Percentiles rank a stretch among this genome's conserved stretches.
Evolutionary conservation across 306 rosid genomes (phyloP).

Genomic region (Pterocarpus santalinus): DNA sequence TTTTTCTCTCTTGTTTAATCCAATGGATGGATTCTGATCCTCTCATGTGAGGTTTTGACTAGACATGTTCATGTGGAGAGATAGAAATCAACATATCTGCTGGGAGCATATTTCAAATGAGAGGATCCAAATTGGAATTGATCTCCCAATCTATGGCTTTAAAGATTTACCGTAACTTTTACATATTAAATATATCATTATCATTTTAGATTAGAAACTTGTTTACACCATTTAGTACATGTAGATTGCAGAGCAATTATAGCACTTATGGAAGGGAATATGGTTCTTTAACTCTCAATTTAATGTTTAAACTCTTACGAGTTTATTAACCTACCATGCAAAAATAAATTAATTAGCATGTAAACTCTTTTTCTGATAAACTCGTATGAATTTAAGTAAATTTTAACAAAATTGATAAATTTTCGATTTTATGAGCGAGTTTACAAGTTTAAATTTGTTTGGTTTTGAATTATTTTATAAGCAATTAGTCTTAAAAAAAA

Average conservation of each 20-base stretch:
- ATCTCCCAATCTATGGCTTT: background rate
- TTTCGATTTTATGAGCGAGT: no score
- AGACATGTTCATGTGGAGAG: background rate
- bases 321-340: no score
- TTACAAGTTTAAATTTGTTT: no score
- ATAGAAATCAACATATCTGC: background rate
- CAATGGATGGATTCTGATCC: background rate
- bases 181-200: background rate
- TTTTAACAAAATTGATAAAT: no score
- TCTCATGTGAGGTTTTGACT: background rate
- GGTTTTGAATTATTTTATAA: no score
- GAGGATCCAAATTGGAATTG: background rate
- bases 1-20: background rate
- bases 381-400: no score
- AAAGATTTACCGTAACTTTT: background rate
- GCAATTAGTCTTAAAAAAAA: no score
- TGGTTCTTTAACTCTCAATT: no score
- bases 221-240: slow-evolving; percentile 3
- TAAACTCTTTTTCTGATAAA: no score
- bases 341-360: no score
- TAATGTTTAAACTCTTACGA: no score
- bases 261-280: background rate
- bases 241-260: background rate
- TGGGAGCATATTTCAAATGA: background rate
- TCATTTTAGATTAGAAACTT: slow-evolving; percentile 13